Conservation (phyloP, 306 rosid species). For the Amphicarpaea edgeworthii region DNA sequence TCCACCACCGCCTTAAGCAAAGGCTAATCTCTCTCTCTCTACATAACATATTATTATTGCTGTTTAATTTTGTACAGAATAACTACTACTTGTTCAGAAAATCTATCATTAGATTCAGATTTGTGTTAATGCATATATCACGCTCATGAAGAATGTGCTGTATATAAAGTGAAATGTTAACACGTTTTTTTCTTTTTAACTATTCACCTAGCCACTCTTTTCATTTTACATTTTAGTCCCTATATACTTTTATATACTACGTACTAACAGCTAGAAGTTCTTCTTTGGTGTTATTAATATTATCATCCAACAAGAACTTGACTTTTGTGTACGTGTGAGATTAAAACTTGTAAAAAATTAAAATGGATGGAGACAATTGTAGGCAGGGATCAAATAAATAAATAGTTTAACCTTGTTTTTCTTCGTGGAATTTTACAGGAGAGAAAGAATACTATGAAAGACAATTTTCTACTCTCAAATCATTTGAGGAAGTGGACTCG, state of each 20-base stretch:
- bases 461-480: conserved; percentile 70
- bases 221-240: too few relatives aligned
- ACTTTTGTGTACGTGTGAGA: neutral
- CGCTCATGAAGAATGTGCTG: neutral
- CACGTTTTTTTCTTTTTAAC: too few relatives aligned
- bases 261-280: neutral
- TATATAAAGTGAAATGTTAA: neutral
- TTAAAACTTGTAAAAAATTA: neutral
- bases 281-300: neutral
- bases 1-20: conserved; percentile 52
- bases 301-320: neutral
- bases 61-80: neutral
- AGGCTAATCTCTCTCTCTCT: conserved; percentile 54
- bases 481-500: conserved; percentile 75
- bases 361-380: neutral
- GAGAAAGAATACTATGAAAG: conserved; percentile 73
- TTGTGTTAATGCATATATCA: neutral
- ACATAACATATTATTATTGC: too few relatives aligned
- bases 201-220: too few relatives aligned
- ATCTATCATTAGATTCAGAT: neutral
- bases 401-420: neutral
- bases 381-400: neutral
- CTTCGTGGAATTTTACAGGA: conserved; percentile 43
- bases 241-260: too few relatives aligned
- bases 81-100: neutral